These are phyloP conservation scores for Beta macrorhiza DNA, from an alignment of 179 eudicot species.

Conservation along the genomic window DNA sequence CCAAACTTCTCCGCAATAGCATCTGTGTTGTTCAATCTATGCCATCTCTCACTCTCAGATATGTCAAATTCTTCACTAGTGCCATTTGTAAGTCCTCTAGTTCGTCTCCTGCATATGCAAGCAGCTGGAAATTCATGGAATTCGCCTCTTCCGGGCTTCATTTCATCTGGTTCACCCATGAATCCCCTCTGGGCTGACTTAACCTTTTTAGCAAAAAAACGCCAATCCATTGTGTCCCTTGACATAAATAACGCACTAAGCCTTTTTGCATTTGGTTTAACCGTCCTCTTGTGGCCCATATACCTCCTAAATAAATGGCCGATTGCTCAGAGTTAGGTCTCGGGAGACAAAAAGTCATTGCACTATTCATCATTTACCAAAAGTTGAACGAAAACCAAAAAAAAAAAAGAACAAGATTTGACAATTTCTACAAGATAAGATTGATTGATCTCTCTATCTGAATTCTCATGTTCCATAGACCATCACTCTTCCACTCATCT, in stretches of 20 bases:
- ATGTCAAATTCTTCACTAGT: constrained; percentile 24
- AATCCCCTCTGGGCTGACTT: constrained; percentile 91
- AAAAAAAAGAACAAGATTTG: not conserved
- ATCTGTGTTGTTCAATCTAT: constrained; percentile 29
- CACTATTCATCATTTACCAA: not conserved
- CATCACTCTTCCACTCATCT: not conserved
- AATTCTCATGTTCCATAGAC: not conserved
- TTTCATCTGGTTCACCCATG: constrained; percentile 96
- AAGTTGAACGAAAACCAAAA: constrained; percentile 9
- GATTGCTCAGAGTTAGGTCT: constrained; percentile 2
- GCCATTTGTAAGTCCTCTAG: constrained; percentile 26
- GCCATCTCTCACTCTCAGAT: constrained; percentile 34
- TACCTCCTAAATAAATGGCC: constrained; percentile 60
- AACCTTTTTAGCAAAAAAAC: constrained; percentile 75
- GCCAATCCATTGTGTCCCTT: constrained; percentile 69
- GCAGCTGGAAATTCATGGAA: constrained; percentile 83
- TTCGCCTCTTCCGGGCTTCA: constrained; percentile 73
- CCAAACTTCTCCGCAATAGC: constrained; percentile 20
- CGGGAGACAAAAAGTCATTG: not conserved
- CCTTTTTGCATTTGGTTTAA: constrained; percentile 91
- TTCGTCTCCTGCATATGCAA: constrained; percentile 79
- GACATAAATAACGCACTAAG: constrained; percentile 80
- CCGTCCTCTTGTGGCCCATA: constrained; percentile 93
- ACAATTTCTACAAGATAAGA: not conserved
- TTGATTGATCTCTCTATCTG: too few species aligned